These are phyloP conservation scores for Bretschneidera sinensis DNA, from an alignment of 345 rosid genomes.

Conservation along the genomic window DNA sequence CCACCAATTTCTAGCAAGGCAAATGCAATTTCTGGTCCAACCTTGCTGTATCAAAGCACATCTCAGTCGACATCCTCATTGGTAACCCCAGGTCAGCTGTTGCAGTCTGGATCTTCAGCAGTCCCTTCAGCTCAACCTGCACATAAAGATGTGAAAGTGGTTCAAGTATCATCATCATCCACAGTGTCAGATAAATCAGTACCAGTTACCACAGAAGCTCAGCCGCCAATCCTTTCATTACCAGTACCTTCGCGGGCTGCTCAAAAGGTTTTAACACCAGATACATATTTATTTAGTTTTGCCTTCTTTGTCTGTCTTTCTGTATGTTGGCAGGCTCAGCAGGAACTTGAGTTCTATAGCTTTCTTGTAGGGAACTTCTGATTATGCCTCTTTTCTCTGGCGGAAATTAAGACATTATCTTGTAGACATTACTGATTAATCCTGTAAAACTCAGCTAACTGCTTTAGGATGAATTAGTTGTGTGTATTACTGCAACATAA, in stretches of 20 bases:
- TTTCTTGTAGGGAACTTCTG: background rate
- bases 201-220: constrained; percentile 46
- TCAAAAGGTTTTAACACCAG: constrained; percentile 34
- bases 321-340: background rate
- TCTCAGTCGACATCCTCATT: constrained; percentile 40
- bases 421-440: too few relatives aligned
- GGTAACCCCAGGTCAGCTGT: constrained; percentile 71
- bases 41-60: constrained; percentile 42
- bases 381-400: background rate
- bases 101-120: constrained; percentile 50
- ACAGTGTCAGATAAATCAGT: constrained; percentile 42
- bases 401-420: background rate
- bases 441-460: too few relatives aligned
- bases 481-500: background rate
- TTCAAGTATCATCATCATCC: constrained; percentile 45
- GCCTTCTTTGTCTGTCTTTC: background rate
- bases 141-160: constrained; percentile 71
- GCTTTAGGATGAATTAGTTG: too few relatives aligned
- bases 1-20: constrained; percentile 44
- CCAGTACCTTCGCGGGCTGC: constrained; percentile 55
- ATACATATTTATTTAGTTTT: background rate
- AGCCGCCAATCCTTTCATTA: constrained; percentile 80
- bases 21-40: constrained; percentile 36
- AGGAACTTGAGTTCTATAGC: background rate
- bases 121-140: constrained; percentile 38